Percentiles rank a stretch among this genome's conserved stretches.
Conservation (phyloP, 352 stramenopile genomes). For the Phytophthora sp. region DNA sequence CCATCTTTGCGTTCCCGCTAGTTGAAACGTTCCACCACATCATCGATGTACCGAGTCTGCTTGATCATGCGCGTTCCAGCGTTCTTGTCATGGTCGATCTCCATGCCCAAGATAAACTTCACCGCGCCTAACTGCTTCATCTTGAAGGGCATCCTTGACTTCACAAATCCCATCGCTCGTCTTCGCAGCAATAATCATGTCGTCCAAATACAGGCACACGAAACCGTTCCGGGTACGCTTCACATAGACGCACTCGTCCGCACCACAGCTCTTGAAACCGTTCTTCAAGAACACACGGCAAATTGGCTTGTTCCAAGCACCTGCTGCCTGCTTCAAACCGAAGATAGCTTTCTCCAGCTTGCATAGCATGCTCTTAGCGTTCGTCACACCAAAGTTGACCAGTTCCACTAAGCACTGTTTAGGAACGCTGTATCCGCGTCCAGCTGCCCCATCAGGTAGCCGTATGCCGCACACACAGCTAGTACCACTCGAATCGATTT, state of each 20-base stretch:
- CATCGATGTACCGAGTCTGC: background rate
- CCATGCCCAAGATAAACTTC: background rate
- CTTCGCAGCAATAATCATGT: background rate
- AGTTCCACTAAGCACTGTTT: background rate
- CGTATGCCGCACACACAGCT: too few relatives aligned
- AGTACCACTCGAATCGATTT: background rate
- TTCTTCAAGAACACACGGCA: background rate
- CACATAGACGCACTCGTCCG: background rate
- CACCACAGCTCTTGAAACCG: background rate
- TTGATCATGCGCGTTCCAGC: background rate
- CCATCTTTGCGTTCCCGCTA: background rate
- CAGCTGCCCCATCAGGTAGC: background rate
- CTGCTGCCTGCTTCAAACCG: background rate
- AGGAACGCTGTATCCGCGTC: background rate
- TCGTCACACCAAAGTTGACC: background rate
- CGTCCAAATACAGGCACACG: background rate
- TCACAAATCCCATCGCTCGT: background rate
- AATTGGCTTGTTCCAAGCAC: background rate
- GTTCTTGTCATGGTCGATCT: background rate
- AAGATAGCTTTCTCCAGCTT: background rate
- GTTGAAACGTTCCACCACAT: background rate
- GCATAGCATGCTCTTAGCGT: background rate
- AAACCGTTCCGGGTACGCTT: background rate
- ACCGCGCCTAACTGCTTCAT: background rate
- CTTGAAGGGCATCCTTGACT: background rate